A percentile compares a stretch with the other conserved stretches of the same genome.
phyloP scores from a whole-genome alignment of 73 alveolate species.

The Paramecium octaurelia region DNA sequence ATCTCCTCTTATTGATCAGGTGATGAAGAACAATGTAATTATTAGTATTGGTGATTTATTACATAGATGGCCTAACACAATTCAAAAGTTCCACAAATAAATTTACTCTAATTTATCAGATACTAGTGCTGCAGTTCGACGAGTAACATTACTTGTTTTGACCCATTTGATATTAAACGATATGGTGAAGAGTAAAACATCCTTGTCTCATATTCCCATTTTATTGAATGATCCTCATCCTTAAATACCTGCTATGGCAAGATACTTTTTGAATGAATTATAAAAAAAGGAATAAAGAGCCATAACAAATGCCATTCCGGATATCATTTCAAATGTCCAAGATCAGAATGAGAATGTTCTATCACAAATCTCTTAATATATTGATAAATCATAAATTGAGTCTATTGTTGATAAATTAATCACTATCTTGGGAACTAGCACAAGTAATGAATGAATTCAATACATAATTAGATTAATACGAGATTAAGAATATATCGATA shows the following conservation, averaged over 20 bases:
- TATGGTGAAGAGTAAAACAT: constrained; percentile 47
- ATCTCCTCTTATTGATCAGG: constrained; percentile 46
- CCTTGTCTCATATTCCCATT: constrained; percentile 26
- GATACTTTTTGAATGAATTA: constrained; percentile 46
- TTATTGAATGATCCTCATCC: constrained; percentile 51
- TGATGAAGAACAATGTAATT: constrained; percentile 46
- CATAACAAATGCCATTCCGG: constrained; percentile 44
- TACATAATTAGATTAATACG: background rate
- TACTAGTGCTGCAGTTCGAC: constrained; percentile 35
- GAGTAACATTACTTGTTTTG: constrained; percentile 40
- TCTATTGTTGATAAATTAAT: background rate
- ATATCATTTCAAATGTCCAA: background rate
- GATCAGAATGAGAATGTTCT: background rate
- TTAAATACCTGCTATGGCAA: constrained; percentile 40
- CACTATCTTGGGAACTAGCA: background rate
- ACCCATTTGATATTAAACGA: constrained; percentile 57
- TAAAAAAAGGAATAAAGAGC: constrained; percentile 45
- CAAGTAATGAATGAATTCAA: background rate
- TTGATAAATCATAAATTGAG: background rate
- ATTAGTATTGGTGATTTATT: constrained; percentile 50
- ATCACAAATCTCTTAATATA: background rate
- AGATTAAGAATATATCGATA: background rate
- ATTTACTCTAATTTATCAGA: constrained; percentile 13
- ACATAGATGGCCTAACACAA: constrained; percentile 54
- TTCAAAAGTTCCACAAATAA: background rate